Conservation (phyloP, 164 flowering plant genomes). For the Liquidambar formosana region DNA sequence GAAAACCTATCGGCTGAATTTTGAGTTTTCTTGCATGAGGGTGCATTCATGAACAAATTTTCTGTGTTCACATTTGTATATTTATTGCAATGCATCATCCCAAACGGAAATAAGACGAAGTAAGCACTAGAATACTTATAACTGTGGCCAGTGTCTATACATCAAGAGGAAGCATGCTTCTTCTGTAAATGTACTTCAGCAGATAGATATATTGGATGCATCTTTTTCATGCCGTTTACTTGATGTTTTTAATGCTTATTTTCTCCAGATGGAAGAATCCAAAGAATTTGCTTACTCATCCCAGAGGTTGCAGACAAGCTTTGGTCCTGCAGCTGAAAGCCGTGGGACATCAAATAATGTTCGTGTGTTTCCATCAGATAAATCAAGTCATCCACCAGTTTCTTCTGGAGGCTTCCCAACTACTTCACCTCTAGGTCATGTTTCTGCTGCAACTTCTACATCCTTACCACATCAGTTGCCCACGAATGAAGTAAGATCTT, state of each 20-base stretch:
- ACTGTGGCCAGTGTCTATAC: background rate
- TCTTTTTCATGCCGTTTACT: background rate
- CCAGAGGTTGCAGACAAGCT: conserved; percentile 38
- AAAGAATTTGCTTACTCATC: conserved; percentile 49
- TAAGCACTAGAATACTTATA: too few species aligned
- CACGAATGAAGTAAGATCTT: conserved; percentile 43
- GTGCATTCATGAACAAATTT: too few species aligned
- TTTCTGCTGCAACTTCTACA: conserved; percentile 36
- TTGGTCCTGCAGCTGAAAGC: conserved; percentile 37
- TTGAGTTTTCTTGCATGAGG: background rate
- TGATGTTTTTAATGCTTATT: conserved; percentile 9
- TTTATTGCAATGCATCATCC: too few species aligned
- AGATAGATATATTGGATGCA: background rate
- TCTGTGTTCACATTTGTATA: too few species aligned
- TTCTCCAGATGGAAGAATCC: conserved; percentile 73
- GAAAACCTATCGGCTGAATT: background rate
- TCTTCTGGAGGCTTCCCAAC: conserved; percentile 39
- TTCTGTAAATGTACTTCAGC: background rate
- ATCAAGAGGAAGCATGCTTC: background rate
- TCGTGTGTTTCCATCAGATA: conserved; percentile 41
- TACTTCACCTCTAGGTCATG: conserved; percentile 40
- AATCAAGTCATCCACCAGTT: conserved; percentile 28
- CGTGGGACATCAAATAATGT: conserved; percentile 34
- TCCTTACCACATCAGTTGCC: conserved; percentile 41
- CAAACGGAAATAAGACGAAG: too few species aligned